These are phyloP conservation scores for Trichomonas vaginalis DNA, from an alignment of 208 protist species.

Conservation along the genomic window DNA sequence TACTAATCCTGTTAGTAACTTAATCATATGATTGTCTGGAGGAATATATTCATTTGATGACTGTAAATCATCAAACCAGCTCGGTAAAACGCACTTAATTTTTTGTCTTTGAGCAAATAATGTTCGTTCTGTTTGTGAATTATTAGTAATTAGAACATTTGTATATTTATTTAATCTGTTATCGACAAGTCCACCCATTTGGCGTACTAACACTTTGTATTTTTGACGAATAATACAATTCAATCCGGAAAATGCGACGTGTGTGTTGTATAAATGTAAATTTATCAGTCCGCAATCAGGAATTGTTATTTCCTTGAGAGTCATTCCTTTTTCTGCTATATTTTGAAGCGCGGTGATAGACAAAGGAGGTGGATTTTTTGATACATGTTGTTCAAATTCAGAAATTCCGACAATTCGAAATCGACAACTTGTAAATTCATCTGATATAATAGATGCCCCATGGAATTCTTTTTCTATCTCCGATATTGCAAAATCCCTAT, in stretches of 20 bases:
- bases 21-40: background rate
- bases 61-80: background rate
- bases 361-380: background rate
- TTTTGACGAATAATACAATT: background rate
- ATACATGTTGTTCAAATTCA: background rate
- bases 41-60: background rate
- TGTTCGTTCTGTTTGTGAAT: background rate
- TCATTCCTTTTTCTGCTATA: background rate
- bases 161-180: background rate
- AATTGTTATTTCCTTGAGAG: background rate
- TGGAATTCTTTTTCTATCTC: background rate
- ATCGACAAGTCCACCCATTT: background rate
- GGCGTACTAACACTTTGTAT: background rate
- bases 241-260: background rate
- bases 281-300: background rate
- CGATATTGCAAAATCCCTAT: background rate
- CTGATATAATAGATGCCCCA: background rate
- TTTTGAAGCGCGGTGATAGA: background rate
- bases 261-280: background rate
- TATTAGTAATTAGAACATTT: background rate
- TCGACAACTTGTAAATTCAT: background rate
- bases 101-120: background rate
- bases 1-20: background rate
- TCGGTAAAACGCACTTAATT: background rate
- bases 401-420: background rate